These are phyloP conservation scores for Zasmidium cellare DNA, from an alignment of 2,329 filamentous ascomycete genomes.

Conservation along the genomic window DNA sequence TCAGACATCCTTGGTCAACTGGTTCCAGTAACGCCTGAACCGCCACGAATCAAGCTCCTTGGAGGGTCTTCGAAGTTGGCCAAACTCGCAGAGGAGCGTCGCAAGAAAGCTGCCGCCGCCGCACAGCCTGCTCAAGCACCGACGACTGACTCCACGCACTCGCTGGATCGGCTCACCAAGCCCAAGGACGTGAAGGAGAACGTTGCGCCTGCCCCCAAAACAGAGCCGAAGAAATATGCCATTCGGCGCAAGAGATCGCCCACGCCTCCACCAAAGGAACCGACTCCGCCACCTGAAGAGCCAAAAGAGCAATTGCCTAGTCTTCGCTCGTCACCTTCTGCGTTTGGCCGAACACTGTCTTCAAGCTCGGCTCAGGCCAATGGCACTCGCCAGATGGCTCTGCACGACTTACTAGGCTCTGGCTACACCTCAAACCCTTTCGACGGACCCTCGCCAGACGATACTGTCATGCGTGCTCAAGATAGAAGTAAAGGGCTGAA, in stretches of 20 bases:
- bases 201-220: conserved; percentile 45
- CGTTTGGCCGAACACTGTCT: conserved; percentile 31
- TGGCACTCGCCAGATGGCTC: conserved; percentile 15
- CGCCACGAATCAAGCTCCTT: conserved; percentile 66
- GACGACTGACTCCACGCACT: conserved; percentile 36
- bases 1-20: conserved; percentile 61
- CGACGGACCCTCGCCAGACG: conserved; percentile 35
- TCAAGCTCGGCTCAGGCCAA: conserved; percentile 2
- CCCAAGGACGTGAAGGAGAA: conserved; percentile 29
- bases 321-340: conserved; percentile 31
- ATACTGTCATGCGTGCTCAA: conserved; percentile 31
- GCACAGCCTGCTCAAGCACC: conserved; percentile 9
- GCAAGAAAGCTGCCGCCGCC: conserved; percentile 69
- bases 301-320: conserved; percentile 28
- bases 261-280: conserved; percentile 29
- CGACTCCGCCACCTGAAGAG: conserved; percentile 30
- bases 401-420: conserved; percentile 30
- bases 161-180: conserved; percentile 45
- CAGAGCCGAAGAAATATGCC: conserved; percentile 63
- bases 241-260: conserved; percentile 30
- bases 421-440: conserved; percentile 24
- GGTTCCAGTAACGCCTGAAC: conserved; percentile 58
- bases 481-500: conserved; percentile 33
- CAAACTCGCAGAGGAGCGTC: conserved; percentile 80
- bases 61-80: conserved; percentile 91